phyloP scores from a whole-genome alignment of 345 rosid genomes.

The Citrus mangshanensis region DNA sequence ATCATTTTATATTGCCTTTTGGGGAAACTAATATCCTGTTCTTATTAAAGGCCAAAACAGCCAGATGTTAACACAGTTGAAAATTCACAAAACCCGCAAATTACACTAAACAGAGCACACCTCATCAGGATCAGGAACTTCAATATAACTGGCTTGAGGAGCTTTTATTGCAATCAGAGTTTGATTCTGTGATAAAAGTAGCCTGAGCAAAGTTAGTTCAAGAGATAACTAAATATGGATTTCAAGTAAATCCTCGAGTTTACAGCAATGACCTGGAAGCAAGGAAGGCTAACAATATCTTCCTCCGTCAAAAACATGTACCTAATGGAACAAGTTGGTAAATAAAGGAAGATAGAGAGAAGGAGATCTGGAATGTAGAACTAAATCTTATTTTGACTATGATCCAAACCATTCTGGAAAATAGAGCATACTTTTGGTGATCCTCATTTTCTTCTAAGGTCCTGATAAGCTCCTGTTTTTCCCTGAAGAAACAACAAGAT shows the following conservation, averaged over 20 bases:
- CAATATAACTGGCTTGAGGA: constrained; percentile 66
- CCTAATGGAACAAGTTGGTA: constrained; percentile 31
- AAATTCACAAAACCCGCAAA: constrained; percentile 1
- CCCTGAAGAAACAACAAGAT: constrained; percentile 38
- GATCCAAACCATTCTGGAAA: not conserved
- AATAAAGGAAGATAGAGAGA: not conserved
- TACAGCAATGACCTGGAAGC: constrained; percentile 51
- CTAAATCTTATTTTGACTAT: not conserved
- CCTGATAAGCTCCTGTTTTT: constrained; percentile 52
- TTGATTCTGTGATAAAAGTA: constrained; percentile 42
- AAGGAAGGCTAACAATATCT: constrained; percentile 52
- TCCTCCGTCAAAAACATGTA: constrained; percentile 58
- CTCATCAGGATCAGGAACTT: constrained; percentile 80
- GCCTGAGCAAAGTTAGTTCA: not conserved
- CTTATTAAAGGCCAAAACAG: constrained; percentile 5
- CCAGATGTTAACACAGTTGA: not conserved
- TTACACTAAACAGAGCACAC: constrained; percentile 22
- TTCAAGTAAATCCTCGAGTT: constrained; percentile 8
- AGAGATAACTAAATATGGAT: not conserved
- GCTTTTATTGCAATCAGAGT: constrained; percentile 65
- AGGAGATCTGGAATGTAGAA: not conserved
- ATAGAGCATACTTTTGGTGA: constrained; percentile 34
- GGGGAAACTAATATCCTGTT: constrained; percentile 48
- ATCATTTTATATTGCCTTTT: constrained; percentile 61
- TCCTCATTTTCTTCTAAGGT: constrained; percentile 47